Evolutionary conservation across 2,329 filamentous ascomycete genomes (phyloP).

Genomic region (Balansia obtecta): DNA sequence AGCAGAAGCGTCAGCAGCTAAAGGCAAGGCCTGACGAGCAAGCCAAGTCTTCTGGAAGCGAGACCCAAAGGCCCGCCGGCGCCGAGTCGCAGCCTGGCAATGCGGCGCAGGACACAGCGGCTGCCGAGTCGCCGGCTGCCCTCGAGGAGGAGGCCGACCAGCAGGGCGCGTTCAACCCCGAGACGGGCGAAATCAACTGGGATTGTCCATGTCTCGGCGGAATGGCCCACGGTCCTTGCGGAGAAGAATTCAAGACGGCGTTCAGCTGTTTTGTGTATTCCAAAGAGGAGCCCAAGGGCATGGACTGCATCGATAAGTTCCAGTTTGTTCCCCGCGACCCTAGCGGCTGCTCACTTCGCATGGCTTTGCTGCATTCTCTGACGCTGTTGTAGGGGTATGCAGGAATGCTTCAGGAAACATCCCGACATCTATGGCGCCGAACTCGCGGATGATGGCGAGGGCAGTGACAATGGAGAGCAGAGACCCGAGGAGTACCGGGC

Average conservation of each 20-base stretch:
- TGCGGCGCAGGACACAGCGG: constrained; percentile 13
- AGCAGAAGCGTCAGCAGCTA: constrained; percentile 45
- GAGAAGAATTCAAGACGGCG: constrained; percentile 85
- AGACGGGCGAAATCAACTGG: constrained; percentile 99
- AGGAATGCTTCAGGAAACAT: constrained; percentile 87
- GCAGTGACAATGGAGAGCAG: constrained; percentile 19
- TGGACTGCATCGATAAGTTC: constrained; percentile 96
- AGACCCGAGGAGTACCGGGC: constrained; percentile 9
- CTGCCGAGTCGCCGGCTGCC: constrained; percentile 30
- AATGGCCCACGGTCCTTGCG: constrained; percentile 93
- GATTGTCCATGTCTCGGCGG: constrained; percentile 95
- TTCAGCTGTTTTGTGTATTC: constrained; percentile 99
- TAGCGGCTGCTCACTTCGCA: background rate
- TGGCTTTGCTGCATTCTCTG: constrained; percentile 8
- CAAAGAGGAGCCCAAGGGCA: constrained; percentile 87
- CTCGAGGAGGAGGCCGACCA: constrained; percentile 73
- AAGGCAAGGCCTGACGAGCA: constrained; percentile 18
- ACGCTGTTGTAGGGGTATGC: constrained; percentile 62
- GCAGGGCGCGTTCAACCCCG: constrained; percentile 92
- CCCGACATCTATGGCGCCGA: constrained; percentile 90
- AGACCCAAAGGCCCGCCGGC: constrained; percentile 11
- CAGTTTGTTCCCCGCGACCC: constrained; percentile 50
- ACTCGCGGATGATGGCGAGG: constrained; percentile 58
- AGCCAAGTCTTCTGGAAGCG: constrained; percentile 8
- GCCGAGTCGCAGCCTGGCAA: constrained; percentile 14